phyloP scores from a whole-genome alignment of 2,329 filamentous ascomycete species.

The Neonectria coccinea region DNA sequence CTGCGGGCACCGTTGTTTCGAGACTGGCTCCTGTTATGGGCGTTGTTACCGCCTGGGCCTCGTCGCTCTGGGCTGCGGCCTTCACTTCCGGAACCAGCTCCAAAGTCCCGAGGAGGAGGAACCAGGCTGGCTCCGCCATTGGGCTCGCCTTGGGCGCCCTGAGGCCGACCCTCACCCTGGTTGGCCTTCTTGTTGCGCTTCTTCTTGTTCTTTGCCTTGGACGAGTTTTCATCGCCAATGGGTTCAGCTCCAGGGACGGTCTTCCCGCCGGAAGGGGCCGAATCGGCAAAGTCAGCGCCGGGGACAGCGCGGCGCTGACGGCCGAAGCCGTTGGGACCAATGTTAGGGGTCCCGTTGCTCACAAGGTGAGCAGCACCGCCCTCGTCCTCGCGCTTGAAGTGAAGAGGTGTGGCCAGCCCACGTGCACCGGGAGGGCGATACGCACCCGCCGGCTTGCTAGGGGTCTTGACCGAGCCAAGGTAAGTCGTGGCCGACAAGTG shows the following conservation, averaged over 20 bases:
- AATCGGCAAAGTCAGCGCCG: conserved; percentile 80
- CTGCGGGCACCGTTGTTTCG: conserved; percentile 62
- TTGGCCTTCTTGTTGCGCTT: conserved; percentile 93
- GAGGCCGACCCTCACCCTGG: conserved; percentile 73
- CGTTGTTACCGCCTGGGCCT: conserved; percentile 48
- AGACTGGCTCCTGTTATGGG: conserved; percentile 63
- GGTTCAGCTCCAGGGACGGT: conserved; percentile 73
- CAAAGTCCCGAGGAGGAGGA: conserved; percentile 57
- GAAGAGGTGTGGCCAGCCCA: conserved; percentile 86
- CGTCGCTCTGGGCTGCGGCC: conserved; percentile 76
- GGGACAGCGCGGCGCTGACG: conserved; percentile 82
- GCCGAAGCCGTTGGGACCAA: conserved; percentile 83
- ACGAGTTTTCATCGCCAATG: conserved; percentile 77
- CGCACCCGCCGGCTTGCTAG: conserved; percentile 95
- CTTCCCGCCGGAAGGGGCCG: conserved; percentile 75
- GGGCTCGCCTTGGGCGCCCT: conserved; percentile 51
- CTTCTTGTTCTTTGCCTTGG: conserved; percentile 98
- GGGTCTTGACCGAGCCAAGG: conserved; percentile 88
- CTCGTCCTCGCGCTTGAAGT: conserved; percentile 98
- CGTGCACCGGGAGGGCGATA: conserved; percentile 95
- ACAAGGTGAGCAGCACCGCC: conserved; percentile 88
- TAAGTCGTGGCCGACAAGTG: conserved; percentile 87
- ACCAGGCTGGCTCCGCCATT: conserved; percentile 62
- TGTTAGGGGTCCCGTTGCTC: conserved; percentile 80
- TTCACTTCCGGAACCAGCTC: conserved; percentile 59